Base-by-base conservation (phyloP, 2,329 filamentous ascomycete genomes). In the Davidsoniella neocaledoniae region DNA sequence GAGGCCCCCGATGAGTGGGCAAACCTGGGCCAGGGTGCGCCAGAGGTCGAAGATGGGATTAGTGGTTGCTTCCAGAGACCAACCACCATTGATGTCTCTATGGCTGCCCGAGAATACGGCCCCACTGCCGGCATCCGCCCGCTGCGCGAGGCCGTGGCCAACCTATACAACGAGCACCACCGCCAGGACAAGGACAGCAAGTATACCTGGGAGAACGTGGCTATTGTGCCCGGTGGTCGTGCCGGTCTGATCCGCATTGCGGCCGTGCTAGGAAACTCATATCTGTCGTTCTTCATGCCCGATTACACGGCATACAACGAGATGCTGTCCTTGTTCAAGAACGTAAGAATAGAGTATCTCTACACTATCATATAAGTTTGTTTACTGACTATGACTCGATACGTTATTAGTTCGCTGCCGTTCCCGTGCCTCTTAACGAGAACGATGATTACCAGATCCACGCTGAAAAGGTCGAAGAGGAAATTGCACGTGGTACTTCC, bases 221-320 rank as follows among this genome's bases (percentile, higher is more conserved):
- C 85, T 63, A 94, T 96, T 62, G 90, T 96, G 3, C 90, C 90
- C 43, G 88, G 88, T 64, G 90, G 90, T 38, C 79, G 90, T 58
- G 90, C 90, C 33, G 90, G 90, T 45, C 70, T 96, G 66, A 95
- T 95, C 63, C 79, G 90, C 58, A 95, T 96, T 62, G 90, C 90
- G 17, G 90, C 90, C 47, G 87, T 96, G 5, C 68, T 96, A 57
- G 90, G 90, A 56, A 94, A 94, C 63, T 81, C 87, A 50, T 94
- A 94, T 61, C 72, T 95, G 55, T 86, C 83, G 40, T 95, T 95
- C 74, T 94, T 94, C 66, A 85, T 94, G 61, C 86, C 86, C 43
- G 84, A 95, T 64, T 95, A 95, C 68, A 94, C 88, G 2, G 90
- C 90, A 2, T 96, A 96, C 71, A 94, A 93, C 61, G 88, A 95